Base-by-base conservation (phyloP, 768 basidiomycete genomes). In the Pleurotus tuber-regium region DNA sequence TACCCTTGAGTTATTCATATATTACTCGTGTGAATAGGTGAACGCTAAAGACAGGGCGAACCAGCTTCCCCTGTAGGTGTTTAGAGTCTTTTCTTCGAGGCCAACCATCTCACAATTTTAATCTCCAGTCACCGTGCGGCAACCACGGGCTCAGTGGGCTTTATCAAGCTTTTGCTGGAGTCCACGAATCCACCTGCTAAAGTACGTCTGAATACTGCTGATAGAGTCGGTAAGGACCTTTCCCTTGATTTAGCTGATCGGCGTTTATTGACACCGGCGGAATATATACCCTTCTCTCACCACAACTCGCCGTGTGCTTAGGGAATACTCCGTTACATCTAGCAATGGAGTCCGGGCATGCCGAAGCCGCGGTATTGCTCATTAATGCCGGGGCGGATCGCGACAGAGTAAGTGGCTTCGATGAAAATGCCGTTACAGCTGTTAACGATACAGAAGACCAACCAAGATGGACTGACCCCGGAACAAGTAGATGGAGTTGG, bases 301-400 rank as follows among this genome's bases (percentile, higher is more conserved):
- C 43, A 58, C 54, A 60, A 54, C 50, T 31, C 52, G 56, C 33
- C 56, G n/a, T 51, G 46, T 59, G 51, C 48, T 48, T 61, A 90
- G 95, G 96, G 44, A 97, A 98, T 63, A 98, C 97, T 1, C 93
- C 97, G 2, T 72, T 99, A 30, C 97, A 99, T 75, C 82, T 99
- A 26, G 95, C 96, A 14, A 89, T 99, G 87, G 96, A 99, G 61
- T 93, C 90, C 49, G 96, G 87, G 14, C 90, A 98, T 63, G 96
- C 91, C 11, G 86, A 92, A 63, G 89, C 85, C 12, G 96, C 96
- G 8, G 89, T 93, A 2, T 66, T 89, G 43, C 77, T 99, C 44
- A 96, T 99, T 54, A 92, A 96, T 64, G 95, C 92, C 40, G 96
- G 96, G 16, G 95, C 95, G 6, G 96, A 98, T 75, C 84, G 96